phyloP scores from a whole-genome alignment of 2,329 filamentous ascomycete genomes.

The Trichoderma gracile region DNA sequence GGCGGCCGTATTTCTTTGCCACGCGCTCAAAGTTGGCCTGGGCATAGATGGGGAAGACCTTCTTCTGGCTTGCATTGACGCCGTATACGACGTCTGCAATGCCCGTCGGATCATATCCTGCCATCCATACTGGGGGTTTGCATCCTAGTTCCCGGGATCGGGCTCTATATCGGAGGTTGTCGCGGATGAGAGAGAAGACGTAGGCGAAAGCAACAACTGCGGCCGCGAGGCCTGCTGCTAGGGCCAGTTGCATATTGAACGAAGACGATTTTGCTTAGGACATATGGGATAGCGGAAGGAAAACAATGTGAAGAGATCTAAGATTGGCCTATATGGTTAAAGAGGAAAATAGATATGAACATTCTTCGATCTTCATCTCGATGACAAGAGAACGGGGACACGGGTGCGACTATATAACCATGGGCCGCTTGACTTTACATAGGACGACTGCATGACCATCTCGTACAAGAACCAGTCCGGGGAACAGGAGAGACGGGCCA shows the following conservation, averaged over 20 bases:
- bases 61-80: constrained; percentile 26
- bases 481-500: constrained; percentile 21
- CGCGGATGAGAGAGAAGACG: constrained; percentile 24
- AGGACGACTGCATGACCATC: not conserved
- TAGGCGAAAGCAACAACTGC: constrained; percentile 24
- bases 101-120: constrained; percentile 28
- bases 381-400: not conserved
- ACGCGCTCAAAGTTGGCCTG: constrained; percentile 11
- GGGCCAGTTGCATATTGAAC: constrained; percentile 13
- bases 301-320: not conserved
- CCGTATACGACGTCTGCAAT: constrained; percentile 24
- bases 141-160: constrained; percentile 30
- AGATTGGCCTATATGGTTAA: not conserved
- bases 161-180: constrained; percentile 19
- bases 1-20: constrained; percentile 25
- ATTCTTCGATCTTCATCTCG: not conserved
- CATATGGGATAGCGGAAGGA: not conserved
- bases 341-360: not conserved
- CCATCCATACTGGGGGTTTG: constrained; percentile 21
- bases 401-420: constrained; percentile 10
- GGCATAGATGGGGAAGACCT: constrained; percentile 28
- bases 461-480: not conserved
- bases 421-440: not conserved
- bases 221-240: constrained; percentile 1
- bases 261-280: not conserved